Base-by-base conservation (phyloP, 495 filamentous ascomycete species). In the Polyplosphaeria fusca region DNA sequence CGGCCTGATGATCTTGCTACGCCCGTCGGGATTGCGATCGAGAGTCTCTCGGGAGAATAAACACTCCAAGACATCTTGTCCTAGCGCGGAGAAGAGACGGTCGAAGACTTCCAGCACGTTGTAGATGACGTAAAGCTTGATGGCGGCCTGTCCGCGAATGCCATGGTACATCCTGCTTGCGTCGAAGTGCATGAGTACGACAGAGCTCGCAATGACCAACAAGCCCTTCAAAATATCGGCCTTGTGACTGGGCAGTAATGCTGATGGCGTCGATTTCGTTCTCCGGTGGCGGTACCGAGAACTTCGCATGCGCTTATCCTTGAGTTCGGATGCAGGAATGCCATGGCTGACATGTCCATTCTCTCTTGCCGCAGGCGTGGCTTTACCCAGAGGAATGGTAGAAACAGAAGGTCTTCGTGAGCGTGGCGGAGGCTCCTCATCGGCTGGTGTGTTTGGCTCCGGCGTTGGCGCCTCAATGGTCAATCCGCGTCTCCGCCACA, bases 121-220 rank as follows among this genome's bases (percentile, higher is more conserved):
- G 75, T 95, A 97, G 44, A 99, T 96, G 40, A 96, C 91, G 71
- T 97, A 99, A 2, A 99, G 77, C 69, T 99, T 99, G 73, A 99
- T 95, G 5, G 91, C 91, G 3, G 90, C 89, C 72, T 97, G 94
- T 5, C 90, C 93, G 41, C 90, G 85, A 65, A 99, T 96, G 66
- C 90, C 88, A 69, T 99, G 93, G 71, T 99, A 99, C 89, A 99
- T 95, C 30, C 90, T 82, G 68, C 91, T 96, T 11, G 94, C 92
- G 72, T 99, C 93, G 37, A 97, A 87, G 54, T 82, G 83, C 86
- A 95, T 93, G 52, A 99, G 76, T 35, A 91, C 80, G 27, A 82
- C 80, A 69, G 89, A 95, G 60, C 88, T 95, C 46, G 78, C 78
- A 44, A 95, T 79, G 61, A 96, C 88, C 20, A 99, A 78, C 30